Evolutionary conservation across 179 eudicot genomes (phyloP).

Genomic region (Beta corolliflora): DNA sequence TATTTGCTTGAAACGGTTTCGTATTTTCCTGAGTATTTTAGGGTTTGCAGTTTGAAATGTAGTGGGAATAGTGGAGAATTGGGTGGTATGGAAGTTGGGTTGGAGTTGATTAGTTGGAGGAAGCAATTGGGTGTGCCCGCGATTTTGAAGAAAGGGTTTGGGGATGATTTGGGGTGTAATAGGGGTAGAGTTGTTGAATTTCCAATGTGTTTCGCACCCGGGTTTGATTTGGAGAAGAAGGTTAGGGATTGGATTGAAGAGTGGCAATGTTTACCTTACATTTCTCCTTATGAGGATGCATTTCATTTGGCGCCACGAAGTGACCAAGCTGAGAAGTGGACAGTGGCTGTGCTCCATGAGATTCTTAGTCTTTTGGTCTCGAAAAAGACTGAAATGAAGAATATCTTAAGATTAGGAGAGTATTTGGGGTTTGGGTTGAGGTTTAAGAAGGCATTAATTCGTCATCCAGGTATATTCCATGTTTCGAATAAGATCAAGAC

Average conservation of each 20-base stretch:
- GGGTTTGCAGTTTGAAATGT: slow-evolving; percentile 45
- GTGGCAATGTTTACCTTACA: slow-evolving; percentile 78
- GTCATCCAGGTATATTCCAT: slow-evolving; percentile 76
- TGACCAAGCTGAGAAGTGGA: slow-evolving; percentile 79
- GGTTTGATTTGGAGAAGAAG: slow-evolving; percentile 74
- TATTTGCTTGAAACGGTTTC: slow-evolving; percentile 37
- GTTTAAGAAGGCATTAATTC: slow-evolving; percentile 69
- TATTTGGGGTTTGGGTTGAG: slow-evolving; percentile 69
- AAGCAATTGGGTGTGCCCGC: slow-evolving; percentile 51
- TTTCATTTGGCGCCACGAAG: slow-evolving; percentile 62
- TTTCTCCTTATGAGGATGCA: slow-evolving; percentile 82
- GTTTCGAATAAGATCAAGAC: slow-evolving; percentile 72
- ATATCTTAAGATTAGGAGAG: slow-evolving; percentile 56
- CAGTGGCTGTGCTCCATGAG: slow-evolving; percentile 73
- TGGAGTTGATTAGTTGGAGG: slow-evolving; percentile 68
- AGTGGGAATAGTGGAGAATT: slow-evolving; percentile 26
- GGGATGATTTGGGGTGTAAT: slow-evolving; percentile 21
- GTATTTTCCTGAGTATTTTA: slow-evolving; percentile 54
- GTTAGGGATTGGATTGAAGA: slow-evolving; percentile 61
- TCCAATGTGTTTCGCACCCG: slow-evolving; percentile 57
- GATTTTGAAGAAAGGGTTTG: slow-evolving; percentile 35
- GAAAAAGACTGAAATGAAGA: slow-evolving; percentile 67
- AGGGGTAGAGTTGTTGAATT: slow-evolving; percentile 41
- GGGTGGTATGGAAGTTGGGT: slow-evolving; percentile 35
- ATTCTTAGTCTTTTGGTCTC: slow-evolving; percentile 55